Evolutionary conservation across 1,284 basidiomycete species (phyloP), one percentile per base, ranked within the genome.

Genomic region (Mrakiaceae sp.): DNA sequence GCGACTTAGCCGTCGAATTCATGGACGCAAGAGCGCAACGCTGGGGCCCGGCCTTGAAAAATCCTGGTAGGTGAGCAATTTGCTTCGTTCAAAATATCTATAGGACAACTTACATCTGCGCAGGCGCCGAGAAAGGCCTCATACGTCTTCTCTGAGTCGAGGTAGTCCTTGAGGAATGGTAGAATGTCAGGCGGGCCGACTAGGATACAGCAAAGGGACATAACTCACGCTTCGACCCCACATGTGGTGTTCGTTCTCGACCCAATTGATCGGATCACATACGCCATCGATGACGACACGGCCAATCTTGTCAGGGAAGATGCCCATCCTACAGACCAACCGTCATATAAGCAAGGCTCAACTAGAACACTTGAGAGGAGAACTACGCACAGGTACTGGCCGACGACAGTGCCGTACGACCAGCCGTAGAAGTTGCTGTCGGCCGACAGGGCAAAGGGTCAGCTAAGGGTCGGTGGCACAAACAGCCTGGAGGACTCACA

Each of bases 221-320:
- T 10, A 43, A 14, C 58, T 49, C n/a, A 54, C 61, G 11, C 48
- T 49, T 54, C 63, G 57, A 5, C 63, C 63, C 63, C 63, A 64
- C 43, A 46, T 5, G 44, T 64, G 58, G 16, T 64, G 64, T 42
- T 58, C 53, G n/a, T 49, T 49, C 46, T 60, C 64, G 9, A 55
- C 47, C 64, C 64, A 64, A n/a, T 64, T 64, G 27, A 60, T 6
- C 12, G 58, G 58, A 40, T 64, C 64, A 48, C 64, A 64, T 8
- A 64, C 64, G 27, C 64, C 64, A 43, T 64, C 64, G 40, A 60
- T 56, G 8, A 53, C 46, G 47, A 64, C 58, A n/a, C 51, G 27
- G 0, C 64, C 64, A 7, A 64, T 54, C 5, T 58, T 42, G n/a
- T 60, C 54, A 4, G 64, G 64, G 42, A 60, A 64, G 12, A 60